Evolutionary conservation across 176 grass and related monocot species (phyloP).

Genomic region (Carex pumila): DNA sequence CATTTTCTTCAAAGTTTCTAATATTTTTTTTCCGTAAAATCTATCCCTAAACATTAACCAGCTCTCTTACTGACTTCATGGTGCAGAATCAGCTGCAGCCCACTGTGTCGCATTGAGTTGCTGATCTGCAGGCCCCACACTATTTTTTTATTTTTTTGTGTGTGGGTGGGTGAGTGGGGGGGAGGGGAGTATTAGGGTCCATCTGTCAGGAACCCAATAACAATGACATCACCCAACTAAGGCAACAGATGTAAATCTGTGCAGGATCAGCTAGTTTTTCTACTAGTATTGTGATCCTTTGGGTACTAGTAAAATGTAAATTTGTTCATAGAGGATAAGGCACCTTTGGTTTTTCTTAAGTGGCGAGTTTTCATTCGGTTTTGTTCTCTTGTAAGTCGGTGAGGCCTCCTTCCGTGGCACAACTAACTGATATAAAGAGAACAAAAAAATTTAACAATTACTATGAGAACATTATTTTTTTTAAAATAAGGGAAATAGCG

Average conservation of each 20-base stretch:
- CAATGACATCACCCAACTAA: too few species aligned
- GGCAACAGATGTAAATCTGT: too few species aligned
- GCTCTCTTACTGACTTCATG: not conserved
- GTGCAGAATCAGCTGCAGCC: too few species aligned
- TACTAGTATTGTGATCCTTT: not conserved
- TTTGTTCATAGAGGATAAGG: not conserved
- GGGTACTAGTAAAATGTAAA: too few species aligned
- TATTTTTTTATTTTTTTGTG: too few species aligned
- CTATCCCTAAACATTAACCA: not conserved
- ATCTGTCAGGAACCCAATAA: too few species aligned
- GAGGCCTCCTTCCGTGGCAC: not conserved
- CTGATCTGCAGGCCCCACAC: too few species aligned
- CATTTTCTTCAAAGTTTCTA: not conserved
- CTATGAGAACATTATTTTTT: not conserved
- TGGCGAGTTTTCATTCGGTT: not conserved
- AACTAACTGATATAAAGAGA: not conserved
- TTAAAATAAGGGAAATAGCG: not conserved
- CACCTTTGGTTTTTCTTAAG: slow-evolving; percentile 27
- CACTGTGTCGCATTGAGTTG: too few species aligned
- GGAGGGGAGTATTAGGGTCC: too few species aligned
- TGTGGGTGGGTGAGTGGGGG: too few species aligned
- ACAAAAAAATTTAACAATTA: not conserved
- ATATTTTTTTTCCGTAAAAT: not conserved
- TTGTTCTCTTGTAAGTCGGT: slow-evolving; percentile 1
- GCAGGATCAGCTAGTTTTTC: not conserved